phyloP scores from a whole-genome alignment of 257 asterid genomes.

The Nicotiana attenuata region DNA sequence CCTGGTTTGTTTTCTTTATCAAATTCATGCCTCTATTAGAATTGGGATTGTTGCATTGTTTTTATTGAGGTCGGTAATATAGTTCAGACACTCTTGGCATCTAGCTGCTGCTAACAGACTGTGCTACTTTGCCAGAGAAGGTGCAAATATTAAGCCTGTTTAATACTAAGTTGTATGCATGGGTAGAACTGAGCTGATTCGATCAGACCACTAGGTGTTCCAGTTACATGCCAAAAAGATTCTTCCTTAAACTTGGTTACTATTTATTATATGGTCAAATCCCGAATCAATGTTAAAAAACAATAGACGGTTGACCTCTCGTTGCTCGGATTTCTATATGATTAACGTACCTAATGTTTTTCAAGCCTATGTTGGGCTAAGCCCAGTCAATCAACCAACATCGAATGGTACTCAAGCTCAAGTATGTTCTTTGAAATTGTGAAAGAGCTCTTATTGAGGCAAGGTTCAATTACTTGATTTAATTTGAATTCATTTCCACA shows the following conservation, averaged over 20 bases:
- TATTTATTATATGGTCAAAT: neutral
- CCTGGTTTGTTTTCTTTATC: neutral
- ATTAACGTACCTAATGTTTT: neutral
- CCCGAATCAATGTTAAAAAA: neutral
- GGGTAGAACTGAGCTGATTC: neutral
- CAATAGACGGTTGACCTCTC: neutral
- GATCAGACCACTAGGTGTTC: neutral
- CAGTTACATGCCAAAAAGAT: neutral
- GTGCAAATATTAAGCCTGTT: neutral
- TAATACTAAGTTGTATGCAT: neutral
- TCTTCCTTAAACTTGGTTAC: neutral
- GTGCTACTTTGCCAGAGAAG: neutral
- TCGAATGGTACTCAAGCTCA: neutral
- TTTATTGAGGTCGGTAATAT: neutral
- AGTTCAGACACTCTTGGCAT: neutral
- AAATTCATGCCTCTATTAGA: conserved; percentile 5
- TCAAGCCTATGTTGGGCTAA: neutral
- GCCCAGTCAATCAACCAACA: neutral
- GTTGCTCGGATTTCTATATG: neutral
- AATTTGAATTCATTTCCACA: neutral
- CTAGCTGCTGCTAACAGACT: neutral
- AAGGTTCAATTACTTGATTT: neutral
- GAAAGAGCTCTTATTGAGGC: neutral
- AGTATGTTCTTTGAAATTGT: neutral
- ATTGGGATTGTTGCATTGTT: neutral